These are phyloP conservation scores for Penicillium thymicola DNA, from an alignment of 2,329 filamentous ascomycete genomes.

Conservation along the genomic window DNA sequence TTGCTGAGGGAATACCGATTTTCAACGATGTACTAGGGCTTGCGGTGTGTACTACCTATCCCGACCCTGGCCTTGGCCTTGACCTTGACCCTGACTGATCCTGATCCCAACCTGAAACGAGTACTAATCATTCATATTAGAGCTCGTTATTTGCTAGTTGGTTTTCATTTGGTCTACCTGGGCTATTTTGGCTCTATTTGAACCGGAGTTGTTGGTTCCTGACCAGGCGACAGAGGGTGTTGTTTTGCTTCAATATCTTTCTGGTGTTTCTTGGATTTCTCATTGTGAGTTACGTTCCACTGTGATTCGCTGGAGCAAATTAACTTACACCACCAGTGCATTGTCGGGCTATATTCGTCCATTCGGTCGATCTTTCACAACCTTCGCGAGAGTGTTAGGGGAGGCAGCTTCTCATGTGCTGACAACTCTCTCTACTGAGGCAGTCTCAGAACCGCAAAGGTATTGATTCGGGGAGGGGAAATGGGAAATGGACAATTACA, in stretches of 20 bases:
- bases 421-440: constrained; percentile 15
- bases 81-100: too few relatives aligned
- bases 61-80: background rate
- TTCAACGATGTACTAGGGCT: constrained; percentile 64
- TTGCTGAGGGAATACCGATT: constrained; percentile 64
- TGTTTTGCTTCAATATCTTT: constrained; percentile 16
- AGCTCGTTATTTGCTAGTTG: constrained; percentile 59
- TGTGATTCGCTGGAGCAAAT: background rate
- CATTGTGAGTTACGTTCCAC: constrained; percentile 11
- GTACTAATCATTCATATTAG: constrained; percentile 20
- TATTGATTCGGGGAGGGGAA: background rate
- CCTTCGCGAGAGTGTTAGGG: constrained; percentile 11
- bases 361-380: constrained; percentile 21
- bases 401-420: constrained; percentile 19
- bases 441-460: background rate
- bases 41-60: constrained; percentile 35
- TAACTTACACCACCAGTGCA: constrained; percentile 17
- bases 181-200: constrained; percentile 31
- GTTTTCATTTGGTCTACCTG: constrained; percentile 51
- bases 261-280: constrained; percentile 13
- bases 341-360: constrained; percentile 27
- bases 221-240: constrained; percentile 19
- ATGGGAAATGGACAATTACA: background rate
- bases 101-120: background rate
- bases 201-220: constrained; percentile 22